Percentiles rank a stretch among this genome's conserved stretches.
Evolutionary conservation across 78 protist genomes (phyloP).

Genomic region (Blattamonas nauphoetae): DNA sequence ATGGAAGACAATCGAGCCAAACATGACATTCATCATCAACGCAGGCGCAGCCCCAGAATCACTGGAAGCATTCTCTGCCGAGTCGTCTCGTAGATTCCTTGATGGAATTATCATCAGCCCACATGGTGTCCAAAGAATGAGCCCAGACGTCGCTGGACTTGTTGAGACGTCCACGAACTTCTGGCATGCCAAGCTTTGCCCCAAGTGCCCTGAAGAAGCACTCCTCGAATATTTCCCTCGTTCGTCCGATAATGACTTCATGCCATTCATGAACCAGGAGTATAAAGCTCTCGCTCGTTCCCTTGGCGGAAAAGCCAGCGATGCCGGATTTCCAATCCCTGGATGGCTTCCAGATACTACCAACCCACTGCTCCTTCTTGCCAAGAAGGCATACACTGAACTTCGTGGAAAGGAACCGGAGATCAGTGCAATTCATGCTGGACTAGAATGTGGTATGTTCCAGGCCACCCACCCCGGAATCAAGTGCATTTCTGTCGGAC

Average conservation of each 20-base stretch:
- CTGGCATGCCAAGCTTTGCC: background rate
- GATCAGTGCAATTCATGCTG: slow-evolving; percentile 18
- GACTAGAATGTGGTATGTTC: slow-evolving; percentile 20
- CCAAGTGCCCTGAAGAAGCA: background rate
- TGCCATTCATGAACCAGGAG: background rate
- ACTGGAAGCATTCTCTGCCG: background rate
- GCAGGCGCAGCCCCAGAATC: background rate
- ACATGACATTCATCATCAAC: background rate
- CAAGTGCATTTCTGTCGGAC: slow-evolving; percentile 16
- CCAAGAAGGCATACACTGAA: background rate
- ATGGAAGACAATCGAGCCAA: background rate
- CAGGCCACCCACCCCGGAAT: slow-evolving; percentile 8
- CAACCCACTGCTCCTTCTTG: background rate
- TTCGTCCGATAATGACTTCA: background rate
- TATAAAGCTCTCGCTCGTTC: background rate
- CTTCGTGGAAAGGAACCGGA: slow-evolving; percentile 7
- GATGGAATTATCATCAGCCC: background rate
- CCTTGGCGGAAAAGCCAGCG: background rate
- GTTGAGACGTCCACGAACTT: slow-evolving; percentile 26
- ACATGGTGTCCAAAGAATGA: slow-evolving; percentile 21
- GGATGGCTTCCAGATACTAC: slow-evolving; percentile 13
- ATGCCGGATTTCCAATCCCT: background rate
- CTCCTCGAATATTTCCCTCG: background rate
- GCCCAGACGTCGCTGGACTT: slow-evolving; percentile 20
- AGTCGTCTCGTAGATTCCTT: slow-evolving; percentile 11